phyloP scores from a whole-genome alignment of 2,329 filamentous ascomycete genomes.

The Aspergillus carbonarius region DNA sequence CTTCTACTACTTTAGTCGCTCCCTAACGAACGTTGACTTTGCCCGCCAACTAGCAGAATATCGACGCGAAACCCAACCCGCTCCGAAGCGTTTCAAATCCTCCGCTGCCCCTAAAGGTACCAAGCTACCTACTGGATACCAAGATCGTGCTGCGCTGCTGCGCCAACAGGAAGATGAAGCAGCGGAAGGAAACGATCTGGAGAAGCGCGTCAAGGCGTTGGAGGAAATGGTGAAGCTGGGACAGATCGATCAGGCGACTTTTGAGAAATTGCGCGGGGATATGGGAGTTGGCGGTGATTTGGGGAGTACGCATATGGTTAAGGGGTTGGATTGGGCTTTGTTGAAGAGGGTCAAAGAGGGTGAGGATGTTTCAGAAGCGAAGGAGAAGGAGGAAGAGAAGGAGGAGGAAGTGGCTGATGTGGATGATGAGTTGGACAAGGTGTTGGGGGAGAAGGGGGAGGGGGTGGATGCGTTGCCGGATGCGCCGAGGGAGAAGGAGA shows the following conservation, averaged over 20 bases:
- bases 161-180: constrained; percentile 53
- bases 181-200: constrained; percentile 50
- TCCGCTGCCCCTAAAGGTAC: constrained; percentile 76
- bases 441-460: constrained; percentile 40
- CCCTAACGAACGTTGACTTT: constrained; percentile 69
- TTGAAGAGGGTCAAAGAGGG: constrained; percentile 47
- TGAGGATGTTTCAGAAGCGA: constrained; percentile 52
- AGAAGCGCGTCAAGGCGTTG: constrained; percentile 69
- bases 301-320: constrained; percentile 79
- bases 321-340: constrained; percentile 84
- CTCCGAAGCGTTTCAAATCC: constrained; percentile 72
- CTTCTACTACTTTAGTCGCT: constrained; percentile 54
- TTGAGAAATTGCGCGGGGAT: constrained; percentile 70
- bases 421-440: constrained; percentile 60
- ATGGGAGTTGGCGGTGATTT: constrained; percentile 78
- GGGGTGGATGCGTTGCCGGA: constrained; percentile 26
- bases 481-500: constrained; percentile 39
- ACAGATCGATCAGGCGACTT: constrained; percentile 77
- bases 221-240: constrained; percentile 80
- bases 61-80: constrained; percentile 56
- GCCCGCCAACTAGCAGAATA: constrained; percentile 79
- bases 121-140: constrained; percentile 76
- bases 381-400: constrained; percentile 27
- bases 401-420: constrained; percentile 48
- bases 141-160: constrained; percentile 72